Conservation (phyloP, 768 basidiomycete species). For the Filobasidium floriforme region DNA sequence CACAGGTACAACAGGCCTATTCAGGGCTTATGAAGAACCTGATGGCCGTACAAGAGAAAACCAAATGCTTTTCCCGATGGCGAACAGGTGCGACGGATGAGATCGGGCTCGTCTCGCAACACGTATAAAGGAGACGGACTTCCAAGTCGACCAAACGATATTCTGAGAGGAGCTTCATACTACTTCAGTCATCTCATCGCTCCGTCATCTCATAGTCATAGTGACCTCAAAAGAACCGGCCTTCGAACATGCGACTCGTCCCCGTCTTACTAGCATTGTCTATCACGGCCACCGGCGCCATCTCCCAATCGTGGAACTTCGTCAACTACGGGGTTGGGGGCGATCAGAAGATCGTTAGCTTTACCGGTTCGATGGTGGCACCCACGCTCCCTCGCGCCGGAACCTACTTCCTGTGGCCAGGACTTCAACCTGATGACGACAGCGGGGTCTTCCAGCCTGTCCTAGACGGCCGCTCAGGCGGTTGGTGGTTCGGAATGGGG, state of each 20-base stretch:
- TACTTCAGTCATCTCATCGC: too few relatives aligned
- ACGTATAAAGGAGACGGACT: too few relatives aligned
- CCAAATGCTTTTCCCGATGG: too few relatives aligned
- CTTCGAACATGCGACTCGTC: not conserved
- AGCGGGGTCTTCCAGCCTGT: slow-evolving; percentile 6
- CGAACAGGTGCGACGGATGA: too few relatives aligned
- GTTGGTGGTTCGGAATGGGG: not conserved
- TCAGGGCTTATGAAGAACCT: too few relatives aligned
- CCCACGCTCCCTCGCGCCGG: not conserved
- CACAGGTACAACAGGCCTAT: too few relatives aligned
- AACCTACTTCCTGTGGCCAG: slow-evolving; percentile 1
- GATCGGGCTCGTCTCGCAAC: too few relatives aligned
- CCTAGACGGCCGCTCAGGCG: not conserved
- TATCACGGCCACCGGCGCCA: not conserved
- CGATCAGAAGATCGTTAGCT: not conserved
- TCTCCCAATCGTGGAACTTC: not conserved
- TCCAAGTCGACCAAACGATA: too few relatives aligned
- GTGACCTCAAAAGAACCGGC: too few relatives aligned
- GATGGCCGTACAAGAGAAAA: too few relatives aligned
- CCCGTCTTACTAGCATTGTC: not conserved
- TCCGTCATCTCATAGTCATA: too few relatives aligned
- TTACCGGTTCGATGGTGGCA: not conserved
- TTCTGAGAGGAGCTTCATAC: too few relatives aligned
- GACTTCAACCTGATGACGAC: not conserved
- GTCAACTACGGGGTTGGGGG: not conserved